Base-by-base conservation (phyloP, 2,329 filamentous ascomycete genomes). In the Dendrostoma leiphaemia region DNA sequence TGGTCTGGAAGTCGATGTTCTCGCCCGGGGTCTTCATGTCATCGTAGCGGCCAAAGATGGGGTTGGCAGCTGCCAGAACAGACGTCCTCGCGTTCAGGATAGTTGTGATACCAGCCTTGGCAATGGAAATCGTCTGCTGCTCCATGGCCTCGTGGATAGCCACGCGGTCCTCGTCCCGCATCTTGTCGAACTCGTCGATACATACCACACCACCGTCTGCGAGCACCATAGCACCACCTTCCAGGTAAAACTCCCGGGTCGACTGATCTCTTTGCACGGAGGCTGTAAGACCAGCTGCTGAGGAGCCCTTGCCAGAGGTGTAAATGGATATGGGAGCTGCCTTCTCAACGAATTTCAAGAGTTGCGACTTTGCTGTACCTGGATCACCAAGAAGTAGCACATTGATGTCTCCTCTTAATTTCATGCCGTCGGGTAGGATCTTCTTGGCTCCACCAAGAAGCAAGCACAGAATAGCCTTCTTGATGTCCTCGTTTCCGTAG, bases 141-240 rank as follows among this genome's bases (percentile, higher is more conserved):
- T 99, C 94, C 94, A 99, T 99, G 55, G 94, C 94, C 81, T 99
- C 94, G 79, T 99, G 94, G 62, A 99, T 99, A 2, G 94, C 94
- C 6, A 97, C 94, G 63, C 94, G 84, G 65, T 99, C 94, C 71
- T 99, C 94, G 68, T 99, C 94, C 59, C 94, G 83, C 94, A 99
- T 99, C 79, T 99, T 99, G 76, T 99, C 94, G 67, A 99, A 99
- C 73, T 99, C 94, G 67, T 99, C 94, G 63, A 99, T 99, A 71
- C 94, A 97, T 9, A 97, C 94, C 1, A 97, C 93, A 64, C 94
- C 94, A 2, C 92, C 92, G 62, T 99, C 94, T 4, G 94, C 94
- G 17, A 99, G 83, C 3, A 99, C 94, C 94, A 99, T 97, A 29
- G 94, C 94, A 72, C 94, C 94, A 44, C 94, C 94, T 77, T 99